Base-by-base conservation (phyloP, 345 rosid genomes). In the Lumnitzera littorea region DNA sequence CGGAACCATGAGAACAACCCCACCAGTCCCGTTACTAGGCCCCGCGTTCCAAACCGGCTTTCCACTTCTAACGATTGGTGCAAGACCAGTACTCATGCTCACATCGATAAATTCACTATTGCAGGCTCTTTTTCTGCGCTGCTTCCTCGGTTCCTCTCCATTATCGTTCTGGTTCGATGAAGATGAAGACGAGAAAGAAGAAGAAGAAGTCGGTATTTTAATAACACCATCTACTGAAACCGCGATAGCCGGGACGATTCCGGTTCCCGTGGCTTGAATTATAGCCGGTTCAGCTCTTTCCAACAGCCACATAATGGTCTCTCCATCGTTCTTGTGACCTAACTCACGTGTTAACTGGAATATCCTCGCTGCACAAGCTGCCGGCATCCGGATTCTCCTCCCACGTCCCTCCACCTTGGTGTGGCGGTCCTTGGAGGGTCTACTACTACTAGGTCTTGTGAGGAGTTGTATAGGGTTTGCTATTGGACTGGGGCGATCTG, bases 321-420 rank as follows among this genome's bases (percentile, higher is more conserved):
- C 96, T 2, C 95, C 95, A 20, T 87, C 96, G 48, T 89, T 82
- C 70, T 80, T 87, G 67, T 83, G 90, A 12, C 88, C 85, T 2
- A 90, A 79, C 62, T 90, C 91, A 36, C 86, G 76, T 13, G 94
- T 89, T 51, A 86, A 69, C n/a, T 89, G 96, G 62, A 88, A 89
- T 53, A 87, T 66, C 82, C 95, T 81, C n/a, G 90, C 87, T 27
- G 91, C 91, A 58, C 90, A 89, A 5, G 84, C 60, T 43, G 87
- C 84, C 0, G 95, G 91, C 65, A 90, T 80, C 57, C 91, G 84
- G 57, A 87, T 69, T 71, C 95, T 76, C 51, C 91, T 80, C 48
- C 96, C 96, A 5, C 91, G 90, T 46, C 96, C 96, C 60, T 89
- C 95, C 6, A 89, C 96, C 68, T 89, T 89, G 0, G 91, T 82